These are phyloP conservation scores for Tylopilus sp. DNA, from an alignment of 768 basidiomycete species.

Conservation along the genomic window DNA sequence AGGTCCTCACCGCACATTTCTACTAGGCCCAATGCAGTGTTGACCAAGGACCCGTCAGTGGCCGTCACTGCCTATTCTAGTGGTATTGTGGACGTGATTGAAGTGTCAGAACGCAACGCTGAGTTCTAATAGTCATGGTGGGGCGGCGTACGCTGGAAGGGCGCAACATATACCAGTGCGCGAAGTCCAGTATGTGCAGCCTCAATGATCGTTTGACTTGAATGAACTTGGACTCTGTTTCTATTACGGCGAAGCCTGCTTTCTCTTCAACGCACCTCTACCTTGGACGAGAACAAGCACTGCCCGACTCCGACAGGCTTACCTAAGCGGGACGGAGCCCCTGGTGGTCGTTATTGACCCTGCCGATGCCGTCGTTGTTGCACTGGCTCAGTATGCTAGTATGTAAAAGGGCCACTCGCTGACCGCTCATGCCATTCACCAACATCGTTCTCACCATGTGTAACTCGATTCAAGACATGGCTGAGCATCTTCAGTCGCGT, in stretches of 20 bases:
- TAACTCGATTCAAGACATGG: constrained; percentile 10
- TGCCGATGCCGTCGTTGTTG: not conserved
- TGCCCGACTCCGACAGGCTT: not conserved
- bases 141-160: not conserved
- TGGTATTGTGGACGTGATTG: not conserved
- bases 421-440: too few species aligned
- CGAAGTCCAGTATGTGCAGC: not conserved
- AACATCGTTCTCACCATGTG: constrained; percentile 4
- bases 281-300: too few species aligned
- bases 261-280: too few species aligned
- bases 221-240: too few species aligned
- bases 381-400: not conserved
- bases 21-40: too few species aligned
- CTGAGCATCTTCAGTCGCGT: constrained; percentile 8
- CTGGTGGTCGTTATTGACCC: too few species aligned
- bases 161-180: not conserved
- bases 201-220: too few species aligned
- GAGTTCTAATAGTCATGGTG: not conserved
- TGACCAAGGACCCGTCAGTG: too few species aligned
- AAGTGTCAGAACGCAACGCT: not conserved
- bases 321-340: not conserved
- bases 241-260: too few species aligned
- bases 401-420: not conserved
- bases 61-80: too few species aligned
- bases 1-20: too few species aligned